Base-by-base conservation (phyloP, 495 filamentous ascomycete species). In the Tuber microsphaerosporum region DNA sequence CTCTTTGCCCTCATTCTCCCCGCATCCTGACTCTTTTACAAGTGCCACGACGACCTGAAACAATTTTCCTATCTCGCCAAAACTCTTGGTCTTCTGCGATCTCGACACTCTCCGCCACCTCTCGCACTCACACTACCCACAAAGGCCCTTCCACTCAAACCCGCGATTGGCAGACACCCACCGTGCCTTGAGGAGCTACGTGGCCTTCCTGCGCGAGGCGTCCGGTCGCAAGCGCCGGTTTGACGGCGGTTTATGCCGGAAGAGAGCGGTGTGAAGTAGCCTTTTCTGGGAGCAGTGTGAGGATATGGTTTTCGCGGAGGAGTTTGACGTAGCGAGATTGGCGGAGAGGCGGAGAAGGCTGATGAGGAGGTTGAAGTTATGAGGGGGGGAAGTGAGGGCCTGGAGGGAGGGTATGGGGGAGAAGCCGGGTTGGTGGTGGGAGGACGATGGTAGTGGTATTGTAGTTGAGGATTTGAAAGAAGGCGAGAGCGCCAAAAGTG, bases 41-140 rank as follows among this genome's bases (percentile, higher is more conserved):
- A 78, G 75, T 81, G 78, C 71, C 82, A 84, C 69, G 81, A 82
- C 72, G 82, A 82, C 65, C 72, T 84, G 48, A 83, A 84, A 72
- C 72, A 71, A 75, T 84, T 44, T 80, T 83, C 69, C 56, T 76
- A n/a, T 39, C 65, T 12, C 34, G 48, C 22, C 56, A 48, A 17
- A 74, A 61, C 43, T 69, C 76, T 39, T 83, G 78, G 44, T 83
- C 17, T 48, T 83, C 37, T 76, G 77, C 17, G 82, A 84, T 65
- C 74, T 82, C 34, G 80, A 82, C 17, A 83, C 81, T 45, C 80
- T 79, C 39, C 78, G 80, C 34, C 69, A 84, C 17, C 31, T 74
- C 39, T 31, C 43, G 19, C 82, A 83, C 71, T 69, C 69, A 26
- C 80, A 73, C 42, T 79, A 82, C 71, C 34, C 26, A 10, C 56